Evolutionary conservation across 441 rosid genomes (phyloP).

Genomic region (Populus hybrid): DNA sequence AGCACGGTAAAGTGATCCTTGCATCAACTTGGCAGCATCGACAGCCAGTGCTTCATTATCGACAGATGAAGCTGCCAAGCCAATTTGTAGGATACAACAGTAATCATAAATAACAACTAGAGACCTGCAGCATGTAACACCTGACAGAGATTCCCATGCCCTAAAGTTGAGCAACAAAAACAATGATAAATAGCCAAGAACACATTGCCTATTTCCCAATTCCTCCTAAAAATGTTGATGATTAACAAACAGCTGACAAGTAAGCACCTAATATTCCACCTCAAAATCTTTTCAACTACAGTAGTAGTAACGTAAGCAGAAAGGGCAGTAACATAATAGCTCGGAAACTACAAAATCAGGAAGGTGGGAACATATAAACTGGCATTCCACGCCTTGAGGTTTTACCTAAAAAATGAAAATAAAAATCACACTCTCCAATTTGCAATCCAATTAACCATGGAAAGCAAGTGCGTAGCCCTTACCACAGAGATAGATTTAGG

Average conservation of each 20-base stretch:
- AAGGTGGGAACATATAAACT: constrained; percentile 36
- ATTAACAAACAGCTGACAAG: not conserved
- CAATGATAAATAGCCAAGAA: not conserved
- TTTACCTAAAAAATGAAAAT: constrained; percentile 36
- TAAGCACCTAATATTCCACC: not conserved
- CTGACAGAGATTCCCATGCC: constrained; percentile 78
- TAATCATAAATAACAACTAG: constrained; percentile 59
- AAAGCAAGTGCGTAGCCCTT: constrained; percentile 10
- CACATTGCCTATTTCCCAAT: not conserved
- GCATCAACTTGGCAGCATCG: constrained; percentile 54
- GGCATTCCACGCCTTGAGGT: constrained; percentile 64
- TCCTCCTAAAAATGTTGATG: not conserved
- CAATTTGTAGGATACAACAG: constrained; percentile 61
- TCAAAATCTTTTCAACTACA: not conserved
- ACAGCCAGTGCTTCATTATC: constrained; percentile 38
- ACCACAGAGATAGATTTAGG: constrained; percentile 66
- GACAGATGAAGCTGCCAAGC: constrained; percentile 61
- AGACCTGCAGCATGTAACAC: constrained; percentile 70
- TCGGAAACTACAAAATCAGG: constrained; percentile 47
- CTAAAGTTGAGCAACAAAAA: constrained; percentile 30
- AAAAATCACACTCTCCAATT: not conserved
- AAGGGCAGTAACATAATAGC: constrained; percentile 49
- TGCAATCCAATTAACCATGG: not conserved
- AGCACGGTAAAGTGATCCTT: constrained; percentile 65
- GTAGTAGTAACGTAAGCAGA: not conserved